phyloP scores from a whole-genome alignment of 2,329 filamentous ascomycete species.

The Ceratocystis huliohia region DNA sequence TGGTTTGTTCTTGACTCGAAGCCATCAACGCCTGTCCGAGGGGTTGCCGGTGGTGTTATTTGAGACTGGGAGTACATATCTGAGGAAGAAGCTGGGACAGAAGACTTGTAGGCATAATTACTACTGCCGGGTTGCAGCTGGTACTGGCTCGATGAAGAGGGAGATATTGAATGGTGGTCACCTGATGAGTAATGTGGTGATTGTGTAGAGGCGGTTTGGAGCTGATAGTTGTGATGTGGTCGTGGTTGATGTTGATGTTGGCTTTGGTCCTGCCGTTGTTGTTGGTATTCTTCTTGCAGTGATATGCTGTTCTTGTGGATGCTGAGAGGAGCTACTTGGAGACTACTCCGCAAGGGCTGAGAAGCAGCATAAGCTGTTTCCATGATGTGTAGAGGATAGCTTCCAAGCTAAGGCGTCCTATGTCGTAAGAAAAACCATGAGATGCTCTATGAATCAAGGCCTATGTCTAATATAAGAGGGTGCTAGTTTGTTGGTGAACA shows the following conservation, averaged over 20 bases:
- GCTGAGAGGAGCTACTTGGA: slow-evolving; percentile 47
- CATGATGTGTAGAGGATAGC: slow-evolving; percentile 7
- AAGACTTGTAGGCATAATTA: slow-evolving; percentile 20
- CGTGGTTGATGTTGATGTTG: not conserved
- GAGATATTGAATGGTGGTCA: slow-evolving; percentile 23
- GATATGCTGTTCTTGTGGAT: slow-evolving; percentile 34
- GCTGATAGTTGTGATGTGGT: slow-evolving; percentile 5
- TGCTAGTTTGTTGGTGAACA: not conserved
- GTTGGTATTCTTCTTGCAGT: slow-evolving; percentile 9
- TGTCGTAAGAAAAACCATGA: slow-evolving; percentile 11
- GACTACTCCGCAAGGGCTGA: slow-evolving; percentile 42
- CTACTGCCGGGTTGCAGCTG: not conserved
- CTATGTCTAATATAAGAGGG: not conserved
- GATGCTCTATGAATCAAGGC: not conserved
- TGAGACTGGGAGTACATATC: slow-evolving; percentile 42
- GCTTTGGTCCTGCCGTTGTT: not conserved
- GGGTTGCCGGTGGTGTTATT: slow-evolving; percentile 67
- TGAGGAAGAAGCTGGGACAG: slow-evolving; percentile 23
- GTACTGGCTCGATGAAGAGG: slow-evolving; percentile 22
- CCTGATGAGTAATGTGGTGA: slow-evolving; percentile 5
- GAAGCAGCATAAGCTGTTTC: slow-evolving; percentile 22
- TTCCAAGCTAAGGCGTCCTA: slow-evolving; percentile 16
- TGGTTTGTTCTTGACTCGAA: slow-evolving; percentile 32
- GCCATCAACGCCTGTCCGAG: slow-evolving; percentile 53
- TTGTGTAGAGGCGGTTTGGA: not conserved